Base-by-base conservation (phyloP, 2,329 filamentous ascomycete species). In the Exophiala alcalophila region DNA sequence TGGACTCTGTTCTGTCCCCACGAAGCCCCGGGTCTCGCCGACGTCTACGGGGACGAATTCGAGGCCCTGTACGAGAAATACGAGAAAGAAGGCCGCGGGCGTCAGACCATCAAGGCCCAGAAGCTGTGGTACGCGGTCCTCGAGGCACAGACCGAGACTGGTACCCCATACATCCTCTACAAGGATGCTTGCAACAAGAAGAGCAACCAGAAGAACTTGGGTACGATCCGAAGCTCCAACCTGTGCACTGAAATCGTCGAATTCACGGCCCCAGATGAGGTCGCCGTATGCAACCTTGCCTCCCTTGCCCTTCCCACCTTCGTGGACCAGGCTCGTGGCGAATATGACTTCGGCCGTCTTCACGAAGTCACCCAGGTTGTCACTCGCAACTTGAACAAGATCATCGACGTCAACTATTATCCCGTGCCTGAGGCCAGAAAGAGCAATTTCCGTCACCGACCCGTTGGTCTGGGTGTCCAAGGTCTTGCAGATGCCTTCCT, bases 201-300 rank as follows among this genome's bases (percentile, higher is more conserved):
- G 84, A 96, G 90, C 77, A 98, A 98, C 80, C 92, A 98, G 75
- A 97, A 98, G 84, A 98, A 98, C 71, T 78, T 98, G 21, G 92
- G 92, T 55, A 96, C 90, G 51, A 98, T 98, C 60, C 89, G 89
- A 68, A 96, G 88, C 77, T 98, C 92, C 62, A 98, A 98, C 69
- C 77, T 98, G 34, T 98, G 92, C 81, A 97, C 91, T 36, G 92
- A 98, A 71, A 98, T 98, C 59, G 80, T 98, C 54, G 92, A 98
- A 74, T 98, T 96, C 76, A 94, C 77, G 54, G 88, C 92, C 24
- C 91, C 92, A 24, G 92, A 98, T 68, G 92, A 98, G 78, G 92
- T 98, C 36, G 92, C 92, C 57, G 92, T 97, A 46, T 98, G 92
- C 77, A 98, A 98, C 73, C 72, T 98, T 67, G 92, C 92, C 25